These are phyloP conservation scores for Melastoma candidum DNA, from an alignment of 441 rosid species.

Conservation along the genomic window DNA sequence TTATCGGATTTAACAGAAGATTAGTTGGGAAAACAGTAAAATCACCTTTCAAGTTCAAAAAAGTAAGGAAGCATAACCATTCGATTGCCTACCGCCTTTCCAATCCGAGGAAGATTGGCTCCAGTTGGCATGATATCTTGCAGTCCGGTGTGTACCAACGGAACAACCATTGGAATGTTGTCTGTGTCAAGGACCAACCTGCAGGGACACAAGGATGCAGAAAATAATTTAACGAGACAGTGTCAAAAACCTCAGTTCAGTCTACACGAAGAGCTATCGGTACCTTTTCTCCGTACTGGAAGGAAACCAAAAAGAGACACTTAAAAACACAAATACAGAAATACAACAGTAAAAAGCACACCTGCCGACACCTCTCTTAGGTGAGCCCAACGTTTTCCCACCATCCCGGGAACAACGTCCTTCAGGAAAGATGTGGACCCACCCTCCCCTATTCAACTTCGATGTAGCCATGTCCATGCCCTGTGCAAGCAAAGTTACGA, in stretches of 20 bases:
- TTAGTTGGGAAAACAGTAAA: too few relatives aligned
- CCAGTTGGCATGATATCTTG: slow-evolving; percentile 96
- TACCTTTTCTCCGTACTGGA: too few relatives aligned
- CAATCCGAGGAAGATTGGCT: slow-evolving; percentile 75
- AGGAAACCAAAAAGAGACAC: too few relatives aligned
- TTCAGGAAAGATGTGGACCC: slow-evolving; percentile 98
- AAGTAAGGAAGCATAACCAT: background rate
- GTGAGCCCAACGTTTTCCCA: slow-evolving; percentile 70
- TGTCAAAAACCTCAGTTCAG: too few relatives aligned
- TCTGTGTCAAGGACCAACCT: slow-evolving; percentile 90
- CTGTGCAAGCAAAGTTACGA: slow-evolving; percentile 21
- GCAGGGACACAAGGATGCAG: slow-evolving; percentile 2
- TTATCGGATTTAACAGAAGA: too few relatives aligned
- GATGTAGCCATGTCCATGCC: slow-evolving; percentile 96
- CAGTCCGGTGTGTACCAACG: slow-evolving; percentile 93
- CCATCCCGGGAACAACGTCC: slow-evolving; percentile 94
- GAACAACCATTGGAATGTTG: slow-evolving; percentile 66
- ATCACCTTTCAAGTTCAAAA: background rate
- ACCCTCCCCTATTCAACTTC: slow-evolving; percentile 75
- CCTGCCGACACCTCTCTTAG: slow-evolving; percentile 97
- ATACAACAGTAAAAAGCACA: slow-evolving; percentile 17
- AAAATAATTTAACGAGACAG: background rate
- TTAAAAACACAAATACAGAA: too few relatives aligned
- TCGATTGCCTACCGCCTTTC: slow-evolving; percentile 54
- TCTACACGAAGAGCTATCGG: too few relatives aligned